A percentile compares a stretch with the other conserved stretches of the same genome.
Evolutionary conservation across 2,329 filamentous ascomycete species (phyloP).

Genomic region (Phialocephala sp.): DNA sequence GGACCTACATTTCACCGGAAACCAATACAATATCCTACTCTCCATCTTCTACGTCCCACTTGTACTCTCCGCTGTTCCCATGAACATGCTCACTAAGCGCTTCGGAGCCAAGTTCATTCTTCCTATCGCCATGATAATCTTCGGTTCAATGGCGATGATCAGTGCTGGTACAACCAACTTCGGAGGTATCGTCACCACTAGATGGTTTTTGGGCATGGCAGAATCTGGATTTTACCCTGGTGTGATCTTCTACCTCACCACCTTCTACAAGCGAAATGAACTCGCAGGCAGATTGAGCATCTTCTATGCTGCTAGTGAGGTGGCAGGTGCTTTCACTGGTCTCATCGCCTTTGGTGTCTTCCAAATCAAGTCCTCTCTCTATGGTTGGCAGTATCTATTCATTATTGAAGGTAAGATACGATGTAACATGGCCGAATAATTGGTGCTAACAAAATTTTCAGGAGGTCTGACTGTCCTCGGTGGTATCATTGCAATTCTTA

Average conservation of each 20-base stretch:
- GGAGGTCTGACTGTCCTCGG: constrained; percentile 12
- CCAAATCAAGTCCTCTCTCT: constrained; percentile 49
- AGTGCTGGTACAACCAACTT: constrained; percentile 55
- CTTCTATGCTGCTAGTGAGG: constrained; percentile 45
- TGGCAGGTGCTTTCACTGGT: constrained; percentile 64
- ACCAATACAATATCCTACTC: constrained; percentile 64
- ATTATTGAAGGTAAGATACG: constrained; percentile 52
- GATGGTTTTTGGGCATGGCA: constrained; percentile 57
- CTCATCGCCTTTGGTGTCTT: constrained; percentile 53
- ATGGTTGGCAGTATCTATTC: constrained; percentile 68
- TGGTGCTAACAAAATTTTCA: not conserved
- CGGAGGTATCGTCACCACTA: constrained; percentile 51
- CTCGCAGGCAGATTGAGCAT: constrained; percentile 57
- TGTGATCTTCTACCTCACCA: constrained; percentile 62
- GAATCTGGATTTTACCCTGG: constrained; percentile 60
- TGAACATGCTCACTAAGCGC: constrained; percentile 22
- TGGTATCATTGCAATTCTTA: constrained; percentile 59
- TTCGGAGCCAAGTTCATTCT: constrained; percentile 51
- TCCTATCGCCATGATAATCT: constrained; percentile 50
- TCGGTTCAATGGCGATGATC: constrained; percentile 57
- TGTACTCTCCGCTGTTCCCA: constrained; percentile 56
- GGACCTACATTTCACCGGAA: constrained; percentile 49
- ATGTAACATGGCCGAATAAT: not conserved
- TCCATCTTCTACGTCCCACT: constrained; percentile 68
- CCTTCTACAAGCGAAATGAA: constrained; percentile 67